phyloP scores from a whole-genome alignment of 768 basidiomycete species.

The Tulasnella sp. region DNA sequence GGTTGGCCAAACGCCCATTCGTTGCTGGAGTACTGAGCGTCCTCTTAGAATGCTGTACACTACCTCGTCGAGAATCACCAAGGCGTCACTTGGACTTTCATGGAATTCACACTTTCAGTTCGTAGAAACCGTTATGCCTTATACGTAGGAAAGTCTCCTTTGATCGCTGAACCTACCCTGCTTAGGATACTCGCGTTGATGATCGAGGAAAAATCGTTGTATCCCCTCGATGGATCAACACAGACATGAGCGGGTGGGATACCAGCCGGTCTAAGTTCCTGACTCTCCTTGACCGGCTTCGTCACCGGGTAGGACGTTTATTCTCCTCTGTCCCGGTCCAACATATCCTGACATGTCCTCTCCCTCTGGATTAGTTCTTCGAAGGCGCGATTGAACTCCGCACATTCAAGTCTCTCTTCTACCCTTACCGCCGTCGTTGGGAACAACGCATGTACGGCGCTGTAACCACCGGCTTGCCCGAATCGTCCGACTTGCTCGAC shows the following conservation, averaged over 20 bases:
- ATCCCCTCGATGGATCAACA: neutral
- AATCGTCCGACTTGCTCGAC: neutral
- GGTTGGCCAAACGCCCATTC: neutral
- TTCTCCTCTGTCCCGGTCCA: neutral
- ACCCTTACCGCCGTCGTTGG: slow-evolving; percentile 4
- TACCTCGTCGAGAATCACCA: neutral
- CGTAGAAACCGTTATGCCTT: neutral
- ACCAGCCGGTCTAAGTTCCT: neutral
- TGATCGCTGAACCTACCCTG: neutral
- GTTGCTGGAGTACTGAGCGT: neutral
- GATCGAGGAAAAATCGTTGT: neutral
- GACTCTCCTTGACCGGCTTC: neutral
- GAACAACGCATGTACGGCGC: neutral
- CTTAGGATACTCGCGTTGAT: neutral
- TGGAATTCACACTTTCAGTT: neutral
- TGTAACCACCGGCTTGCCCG: neutral
- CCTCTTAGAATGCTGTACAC: neutral
- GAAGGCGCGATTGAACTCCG: neutral
- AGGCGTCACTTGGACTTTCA: neutral
- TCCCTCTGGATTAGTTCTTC: neutral
- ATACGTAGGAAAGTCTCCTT: neutral
- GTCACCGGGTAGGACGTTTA: neutral
- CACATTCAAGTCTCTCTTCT: neutral
- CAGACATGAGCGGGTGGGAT: neutral
- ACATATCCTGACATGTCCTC: neutral